phyloP scores from a whole-genome alignment of 2,329 filamentous ascomycete genomes.

The Ascochyta koolunga region DNA sequence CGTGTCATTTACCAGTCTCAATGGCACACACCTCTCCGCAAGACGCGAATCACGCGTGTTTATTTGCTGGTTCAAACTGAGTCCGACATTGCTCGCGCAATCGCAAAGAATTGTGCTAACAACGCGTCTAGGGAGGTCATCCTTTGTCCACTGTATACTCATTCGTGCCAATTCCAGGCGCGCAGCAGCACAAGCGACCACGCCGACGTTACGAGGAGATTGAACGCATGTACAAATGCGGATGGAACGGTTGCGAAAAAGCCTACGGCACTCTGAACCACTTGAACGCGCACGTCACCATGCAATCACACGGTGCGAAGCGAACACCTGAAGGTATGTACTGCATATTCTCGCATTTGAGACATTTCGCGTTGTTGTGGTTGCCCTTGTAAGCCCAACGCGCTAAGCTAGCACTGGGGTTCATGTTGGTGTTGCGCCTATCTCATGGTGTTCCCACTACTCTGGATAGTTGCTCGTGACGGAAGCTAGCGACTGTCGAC shows the following conservation, averaged over 20 bases:
- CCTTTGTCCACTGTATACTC: constrained; percentile 84
- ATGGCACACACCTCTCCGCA: background rate
- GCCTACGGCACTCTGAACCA: constrained; percentile 98
- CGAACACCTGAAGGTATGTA: constrained; percentile 92
- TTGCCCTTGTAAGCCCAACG: constrained; percentile 36
- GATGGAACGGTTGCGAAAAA: constrained; percentile 98
- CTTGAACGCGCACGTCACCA: constrained; percentile 96
- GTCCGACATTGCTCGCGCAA: background rate
- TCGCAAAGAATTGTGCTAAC: constrained; percentile 14
- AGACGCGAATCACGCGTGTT: background rate
- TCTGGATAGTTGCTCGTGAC: constrained; percentile 51
- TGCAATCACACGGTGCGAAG: constrained; percentile 96
- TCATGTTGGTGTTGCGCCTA: constrained; percentile 40
- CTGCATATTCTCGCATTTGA: constrained; percentile 18
- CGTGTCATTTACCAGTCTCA: background rate
- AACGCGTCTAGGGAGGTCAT: constrained; percentile 53
- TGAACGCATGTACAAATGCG: constrained; percentile 99
- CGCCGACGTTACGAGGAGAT: constrained; percentile 96
- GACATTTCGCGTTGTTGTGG: constrained; percentile 24
- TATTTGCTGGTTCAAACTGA: background rate
- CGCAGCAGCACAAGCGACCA: constrained; percentile 95
- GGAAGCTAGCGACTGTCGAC: constrained; percentile 49
- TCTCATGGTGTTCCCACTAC: constrained; percentile 61
- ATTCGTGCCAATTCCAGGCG: constrained; percentile 95
- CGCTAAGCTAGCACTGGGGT: constrained; percentile 35